phyloP scores from a whole-genome alignment of 495 filamentous ascomycete genomes.

The Neurospora sp. region DNA sequence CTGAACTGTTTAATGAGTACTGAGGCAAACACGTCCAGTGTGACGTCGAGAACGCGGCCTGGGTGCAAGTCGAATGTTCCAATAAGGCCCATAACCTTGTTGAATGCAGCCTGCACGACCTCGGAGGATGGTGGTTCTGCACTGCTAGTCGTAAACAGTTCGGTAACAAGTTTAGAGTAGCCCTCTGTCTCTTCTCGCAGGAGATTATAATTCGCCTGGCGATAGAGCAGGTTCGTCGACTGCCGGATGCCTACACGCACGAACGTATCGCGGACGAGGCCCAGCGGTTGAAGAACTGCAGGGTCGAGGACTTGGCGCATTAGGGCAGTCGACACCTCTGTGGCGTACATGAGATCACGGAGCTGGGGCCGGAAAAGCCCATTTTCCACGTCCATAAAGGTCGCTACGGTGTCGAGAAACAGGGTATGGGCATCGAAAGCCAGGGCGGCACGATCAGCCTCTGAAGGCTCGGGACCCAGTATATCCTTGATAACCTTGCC shows the following conservation, averaged over 20 bases:
- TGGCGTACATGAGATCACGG: constrained; percentile 53
- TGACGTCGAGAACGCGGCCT: constrained; percentile 87
- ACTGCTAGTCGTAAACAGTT: constrained; percentile 51
- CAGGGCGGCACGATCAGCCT: constrained; percentile 29
- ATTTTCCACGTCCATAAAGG: constrained; percentile 61
- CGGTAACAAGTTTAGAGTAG: constrained; percentile 59
- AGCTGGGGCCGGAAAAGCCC: constrained; percentile 29
- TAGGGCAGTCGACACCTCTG: constrained; percentile 56
- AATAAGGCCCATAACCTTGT: constrained; percentile 60
- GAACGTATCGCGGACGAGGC: constrained; percentile 77
- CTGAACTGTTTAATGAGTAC: constrained; percentile 48
- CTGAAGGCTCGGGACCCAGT: constrained; percentile 44
- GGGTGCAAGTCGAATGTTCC: constrained; percentile 51
- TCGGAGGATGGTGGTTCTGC: constrained; percentile 35
- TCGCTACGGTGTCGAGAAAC: constrained; percentile 74
- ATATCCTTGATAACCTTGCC: constrained; percentile 69
- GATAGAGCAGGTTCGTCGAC: constrained; percentile 84
- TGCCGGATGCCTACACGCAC: constrained; percentile 73
- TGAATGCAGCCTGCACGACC: constrained; percentile 40
- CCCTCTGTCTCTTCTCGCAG: constrained; percentile 94
- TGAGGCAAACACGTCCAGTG: constrained; percentile 36
- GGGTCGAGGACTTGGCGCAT: constrained; percentile 82
- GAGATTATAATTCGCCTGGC: constrained; percentile 93
- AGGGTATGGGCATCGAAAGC: constrained; percentile 53
- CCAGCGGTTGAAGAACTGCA: constrained; percentile 58